Percentiles rank a stretch among this genome's conserved stretches.
Evolutionary conservation across 805 yeast species (phyloP).

Genomic region (Candida sphagnicola): DNA sequence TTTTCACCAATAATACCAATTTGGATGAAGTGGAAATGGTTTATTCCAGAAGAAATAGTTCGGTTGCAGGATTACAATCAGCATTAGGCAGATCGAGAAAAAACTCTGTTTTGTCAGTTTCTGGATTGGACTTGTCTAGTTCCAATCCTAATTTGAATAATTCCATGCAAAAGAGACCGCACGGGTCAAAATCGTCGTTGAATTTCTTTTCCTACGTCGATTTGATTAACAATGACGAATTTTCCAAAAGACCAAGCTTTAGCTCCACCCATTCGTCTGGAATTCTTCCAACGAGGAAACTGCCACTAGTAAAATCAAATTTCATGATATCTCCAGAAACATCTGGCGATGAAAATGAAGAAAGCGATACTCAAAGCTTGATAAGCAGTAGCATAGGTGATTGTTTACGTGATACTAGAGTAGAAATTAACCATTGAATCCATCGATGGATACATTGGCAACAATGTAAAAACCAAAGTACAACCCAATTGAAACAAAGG

Average conservation of each 20-base stretch:
- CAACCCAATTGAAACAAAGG: too few relatives aligned
- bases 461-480: too few relatives aligned
- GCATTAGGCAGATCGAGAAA: constrained; percentile 46
- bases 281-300: constrained; percentile 21
- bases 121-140: constrained; percentile 6
- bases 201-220: constrained; percentile 78
- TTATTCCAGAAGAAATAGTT: constrained; percentile 56
- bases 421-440: constrained; percentile 24
- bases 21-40: constrained; percentile 71
- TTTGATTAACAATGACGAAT: constrained; percentile 65
- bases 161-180: neutral
- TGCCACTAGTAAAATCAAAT: constrained; percentile 9
- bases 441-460: neutral
- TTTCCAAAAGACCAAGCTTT: constrained; percentile 55
- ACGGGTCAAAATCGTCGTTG: constrained; percentile 29
- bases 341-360: constrained; percentile 20
- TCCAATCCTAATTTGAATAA: constrained; percentile 5
- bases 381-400: constrained; percentile 37
- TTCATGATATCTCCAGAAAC: constrained; percentile 26
- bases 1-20: constrained; percentile 59
- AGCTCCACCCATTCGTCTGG: constrained; percentile 36
- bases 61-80: constrained; percentile 45
- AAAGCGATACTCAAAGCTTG: constrained; percentile 31
- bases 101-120: constrained; percentile 28
- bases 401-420: constrained; percentile 35